A percentile compares a stretch with the other conserved stretches of the same genome.
Conservation (phyloP, 495 filamentous ascomycete species). For the Aspergillus affinis region DNA sequence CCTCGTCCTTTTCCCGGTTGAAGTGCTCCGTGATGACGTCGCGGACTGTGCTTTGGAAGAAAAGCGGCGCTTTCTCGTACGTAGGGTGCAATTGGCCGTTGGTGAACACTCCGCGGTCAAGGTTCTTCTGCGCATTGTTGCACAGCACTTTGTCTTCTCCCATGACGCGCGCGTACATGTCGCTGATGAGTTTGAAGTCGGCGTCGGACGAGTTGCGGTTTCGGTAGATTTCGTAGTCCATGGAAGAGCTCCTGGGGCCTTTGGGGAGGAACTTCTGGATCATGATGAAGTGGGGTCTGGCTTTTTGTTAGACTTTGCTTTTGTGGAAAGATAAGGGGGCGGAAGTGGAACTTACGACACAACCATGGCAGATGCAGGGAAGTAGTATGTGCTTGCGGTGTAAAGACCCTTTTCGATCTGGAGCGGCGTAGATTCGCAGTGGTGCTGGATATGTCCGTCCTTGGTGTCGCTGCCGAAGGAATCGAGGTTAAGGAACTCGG, state of each 20-base stretch:
- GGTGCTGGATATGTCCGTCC: conserved; percentile 44
- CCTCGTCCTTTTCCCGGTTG: conserved; percentile 37
- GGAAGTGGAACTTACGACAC: conserved; percentile 38
- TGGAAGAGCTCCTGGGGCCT: conserved; percentile 31
- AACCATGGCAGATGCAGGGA: conserved; percentile 44
- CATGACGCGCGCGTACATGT: conserved; percentile 40
- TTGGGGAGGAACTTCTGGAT: conserved; percentile 48
- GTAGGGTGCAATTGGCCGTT: conserved; percentile 52
- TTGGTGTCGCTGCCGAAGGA: conserved; percentile 44
- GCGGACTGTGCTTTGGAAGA: conserved; percentile 45
- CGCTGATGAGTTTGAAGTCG: conserved; percentile 33
- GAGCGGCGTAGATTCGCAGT: conserved; percentile 39
- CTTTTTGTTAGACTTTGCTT: conserved; percentile 22
- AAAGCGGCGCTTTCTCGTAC: conserved; percentile 48
- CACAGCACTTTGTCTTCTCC: conserved; percentile 44
- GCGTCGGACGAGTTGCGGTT: conserved; percentile 35
- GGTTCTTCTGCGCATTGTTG: conserved; percentile 44
- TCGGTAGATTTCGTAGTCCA: conserved; percentile 49
- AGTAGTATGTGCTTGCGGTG: conserved; percentile 46
- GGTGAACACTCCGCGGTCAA: conserved; percentile 46
- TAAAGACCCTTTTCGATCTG: conserved; percentile 36
- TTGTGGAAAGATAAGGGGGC: too few relatives aligned
- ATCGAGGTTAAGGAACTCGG: conserved; percentile 42
- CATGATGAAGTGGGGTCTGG: conserved; percentile 50
- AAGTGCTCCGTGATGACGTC: conserved; percentile 42